A percentile compares a stretch with the other conserved stretches of the same genome.
Conservation (phyloP, 495 filamentous ascomycete genomes). For the Pyrenopolyporus hunteri region DNA sequence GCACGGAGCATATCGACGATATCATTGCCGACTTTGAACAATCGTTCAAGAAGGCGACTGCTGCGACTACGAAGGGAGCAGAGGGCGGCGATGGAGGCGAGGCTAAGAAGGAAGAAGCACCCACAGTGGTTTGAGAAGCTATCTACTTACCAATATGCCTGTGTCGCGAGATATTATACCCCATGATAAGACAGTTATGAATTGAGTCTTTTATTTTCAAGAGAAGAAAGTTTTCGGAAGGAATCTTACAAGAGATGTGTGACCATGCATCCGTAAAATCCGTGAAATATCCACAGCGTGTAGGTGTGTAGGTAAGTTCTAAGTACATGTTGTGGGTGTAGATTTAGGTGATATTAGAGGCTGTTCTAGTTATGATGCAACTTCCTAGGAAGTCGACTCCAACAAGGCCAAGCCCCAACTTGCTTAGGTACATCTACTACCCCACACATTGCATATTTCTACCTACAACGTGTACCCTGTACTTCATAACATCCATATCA, state of each 20-base stretch:
- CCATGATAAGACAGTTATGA: no score
- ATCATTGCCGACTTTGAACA: conserved; percentile 97
- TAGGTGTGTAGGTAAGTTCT: no score
- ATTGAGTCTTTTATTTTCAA: no score
- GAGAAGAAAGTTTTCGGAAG: no score
- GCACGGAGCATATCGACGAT: conserved; percentile 97
- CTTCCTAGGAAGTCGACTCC: conserved; percentile 6
- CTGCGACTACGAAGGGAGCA: conserved; percentile 39
- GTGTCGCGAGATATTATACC: no score
- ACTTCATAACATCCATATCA: not conserved
- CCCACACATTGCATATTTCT: conserved; percentile 13
- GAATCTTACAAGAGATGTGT: no score
- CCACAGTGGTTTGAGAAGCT: conserved; percentile 45
- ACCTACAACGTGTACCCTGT: not conserved
- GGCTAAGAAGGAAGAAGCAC: conserved; percentile 46
- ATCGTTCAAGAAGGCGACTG: conserved; percentile 68
- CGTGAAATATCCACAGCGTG: no score
- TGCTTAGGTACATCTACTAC: not conserved
- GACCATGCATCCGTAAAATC: no score
- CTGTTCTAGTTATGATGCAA: no score
- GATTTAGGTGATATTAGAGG: no score
- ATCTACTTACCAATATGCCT: no score
- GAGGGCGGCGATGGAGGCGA: conserved; percentile 23
- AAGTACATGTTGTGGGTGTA: no score
- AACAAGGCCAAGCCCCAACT: conserved; percentile 12